These are phyloP conservation scores for Pseudogymnoascus sp. DNA, from an alignment of 2,329 filamentous ascomycete genomes.

Conservation along the genomic window DNA sequence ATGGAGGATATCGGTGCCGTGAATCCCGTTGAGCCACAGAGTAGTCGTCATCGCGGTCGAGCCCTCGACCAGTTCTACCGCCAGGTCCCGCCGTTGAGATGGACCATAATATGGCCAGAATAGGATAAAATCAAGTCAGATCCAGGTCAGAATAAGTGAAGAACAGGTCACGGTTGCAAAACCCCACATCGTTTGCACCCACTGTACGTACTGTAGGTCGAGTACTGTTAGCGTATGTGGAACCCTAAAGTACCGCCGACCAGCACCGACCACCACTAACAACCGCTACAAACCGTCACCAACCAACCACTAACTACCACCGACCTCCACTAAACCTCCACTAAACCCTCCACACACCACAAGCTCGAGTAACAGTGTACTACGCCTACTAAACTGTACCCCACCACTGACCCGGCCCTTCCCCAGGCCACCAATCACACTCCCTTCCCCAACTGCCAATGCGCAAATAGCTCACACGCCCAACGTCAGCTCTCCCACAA, in stretches of 20 bases:
- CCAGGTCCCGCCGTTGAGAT: neutral
- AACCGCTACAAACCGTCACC: neutral
- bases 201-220: neutral
- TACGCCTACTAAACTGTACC: neutral
- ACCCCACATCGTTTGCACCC: neutral
- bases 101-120: neutral
- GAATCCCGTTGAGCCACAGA: neutral
- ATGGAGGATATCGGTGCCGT: neutral
- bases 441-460: neutral
- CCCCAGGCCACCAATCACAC: constrained; percentile 3
- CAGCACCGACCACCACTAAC: neutral
- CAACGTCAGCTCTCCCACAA: constrained; percentile 5
- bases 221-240: neutral
- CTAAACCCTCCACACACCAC: neutral
- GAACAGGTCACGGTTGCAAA: neutral
- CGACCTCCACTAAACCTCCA: neutral
- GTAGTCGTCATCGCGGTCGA: neutral
- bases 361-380: neutral
- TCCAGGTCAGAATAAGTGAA: neutral
- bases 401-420: constrained; percentile 5
- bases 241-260: neutral
- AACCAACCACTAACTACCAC: neutral
- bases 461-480: constrained; percentile 4
- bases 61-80: neutral
- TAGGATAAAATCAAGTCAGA: neutral